These are phyloP conservation scores for Hirschioporus abietinus DNA, from an alignment of 768 basidiomycete genomes.

Conservation along the genomic window DNA sequence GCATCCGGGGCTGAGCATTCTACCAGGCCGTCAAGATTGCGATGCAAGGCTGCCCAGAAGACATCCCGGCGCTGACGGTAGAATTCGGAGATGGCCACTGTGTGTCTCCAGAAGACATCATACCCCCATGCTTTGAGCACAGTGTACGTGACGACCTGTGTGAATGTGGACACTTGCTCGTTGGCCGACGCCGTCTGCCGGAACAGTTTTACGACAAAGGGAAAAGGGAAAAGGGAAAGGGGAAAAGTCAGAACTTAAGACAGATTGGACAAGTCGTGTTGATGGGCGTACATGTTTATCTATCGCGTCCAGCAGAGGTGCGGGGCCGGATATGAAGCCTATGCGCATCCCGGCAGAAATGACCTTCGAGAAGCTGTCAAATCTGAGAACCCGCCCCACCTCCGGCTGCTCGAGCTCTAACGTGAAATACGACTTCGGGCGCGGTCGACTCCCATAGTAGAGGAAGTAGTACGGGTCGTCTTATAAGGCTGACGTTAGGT, in stretches of 20 bases:
- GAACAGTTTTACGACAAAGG: too few relatives aligned
- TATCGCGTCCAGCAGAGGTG: conserved; percentile 60
- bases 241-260: too few relatives aligned
- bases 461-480: conserved; percentile 60
- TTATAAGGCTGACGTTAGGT: conserved; percentile 20
- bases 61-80: conserved; percentile 69
- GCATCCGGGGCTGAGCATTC: conserved; percentile 69
- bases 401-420: conserved; percentile 65
- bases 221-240: too few relatives aligned
- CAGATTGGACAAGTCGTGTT: background rate
- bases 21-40: conserved; percentile 69
- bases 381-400: conserved; percentile 76
- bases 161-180: conserved; percentile 58
- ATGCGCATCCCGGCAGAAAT: conserved; percentile 71
- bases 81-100: conserved; percentile 60
- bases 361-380: conserved; percentile 88
- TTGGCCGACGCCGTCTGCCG: conserved; percentile 64
- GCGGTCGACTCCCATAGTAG: conserved; percentile 63
- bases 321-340: conserved; percentile 78
- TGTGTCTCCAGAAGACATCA: conserved; percentile 68
- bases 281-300: conserved; percentile 54
- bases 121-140: conserved; percentile 70
- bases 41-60: conserved; percentile 71
- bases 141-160: conserved; percentile 55
- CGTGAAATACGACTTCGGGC: conserved; percentile 75